Evolutionary conservation across 345 rosid genomes (phyloP).

Genomic region (Populus alba): DNA sequence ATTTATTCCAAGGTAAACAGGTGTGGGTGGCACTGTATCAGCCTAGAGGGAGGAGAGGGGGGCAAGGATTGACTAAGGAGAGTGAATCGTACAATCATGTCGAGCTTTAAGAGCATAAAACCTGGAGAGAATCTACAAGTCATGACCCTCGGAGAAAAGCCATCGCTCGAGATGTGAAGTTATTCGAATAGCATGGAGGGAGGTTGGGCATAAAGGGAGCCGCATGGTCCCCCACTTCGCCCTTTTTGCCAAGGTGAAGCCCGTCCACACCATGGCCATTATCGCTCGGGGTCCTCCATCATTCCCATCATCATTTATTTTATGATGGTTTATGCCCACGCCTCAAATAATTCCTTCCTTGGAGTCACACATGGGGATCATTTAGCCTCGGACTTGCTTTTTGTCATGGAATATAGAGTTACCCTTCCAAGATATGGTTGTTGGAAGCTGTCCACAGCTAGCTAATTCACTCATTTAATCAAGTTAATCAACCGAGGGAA

Average conservation of each 20-base stretch:
- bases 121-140: conserved; percentile 45
- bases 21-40: background rate
- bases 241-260: conserved; percentile 9
- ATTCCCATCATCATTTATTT: conserved; percentile 51
- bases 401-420: background rate
- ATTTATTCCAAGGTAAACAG: too few species aligned
- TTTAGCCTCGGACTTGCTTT: conserved; percentile 13
- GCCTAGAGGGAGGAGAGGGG: background rate
- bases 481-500: too few species aligned
- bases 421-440: background rate
- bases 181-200: background rate
- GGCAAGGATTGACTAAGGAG: background rate
- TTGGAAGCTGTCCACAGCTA: background rate
- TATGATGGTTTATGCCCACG: conserved; percentile 58
- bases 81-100: conserved; percentile 36
- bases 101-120: conserved; percentile 57
- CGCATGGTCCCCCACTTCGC: conserved; percentile 26
- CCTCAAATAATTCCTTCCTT: conserved; percentile 18
- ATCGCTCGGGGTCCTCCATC: conserved; percentile 19
- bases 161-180: conserved; percentile 12
- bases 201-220: conserved; percentile 24
- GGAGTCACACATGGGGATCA: conserved; percentile 21
- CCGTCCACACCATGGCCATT: conserved; percentile 22
- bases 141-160: background rate
- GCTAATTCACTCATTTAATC: background rate